phyloP scores from a whole-genome alignment of 75 land plant genomes.

The Cupressus sempervirens region DNA sequence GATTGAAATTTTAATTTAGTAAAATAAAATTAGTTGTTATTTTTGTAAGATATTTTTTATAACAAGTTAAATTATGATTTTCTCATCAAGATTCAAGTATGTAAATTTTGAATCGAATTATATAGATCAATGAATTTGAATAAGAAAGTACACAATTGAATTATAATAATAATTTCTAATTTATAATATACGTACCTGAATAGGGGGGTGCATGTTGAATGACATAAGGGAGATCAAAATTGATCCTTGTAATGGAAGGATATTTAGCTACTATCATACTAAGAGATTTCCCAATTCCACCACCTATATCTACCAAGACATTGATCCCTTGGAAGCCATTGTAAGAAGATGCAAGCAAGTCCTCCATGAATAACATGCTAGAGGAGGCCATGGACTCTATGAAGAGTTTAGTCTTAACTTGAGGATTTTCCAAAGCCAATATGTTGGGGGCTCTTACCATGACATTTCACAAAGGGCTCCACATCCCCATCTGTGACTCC shows the following conservation, averaged over 20 bases:
- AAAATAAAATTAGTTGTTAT: neutral
- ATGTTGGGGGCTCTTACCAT: neutral
- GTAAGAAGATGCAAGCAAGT: neutral
- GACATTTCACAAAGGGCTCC: neutral
- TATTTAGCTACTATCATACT: neutral
- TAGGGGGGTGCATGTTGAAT: neutral
- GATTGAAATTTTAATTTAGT: neutral
- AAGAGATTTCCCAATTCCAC: neutral
- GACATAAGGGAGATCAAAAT: slow-evolving; percentile 1
- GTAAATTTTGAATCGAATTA: too few relatives aligned
- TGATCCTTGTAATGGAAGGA: neutral
- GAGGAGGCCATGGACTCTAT: neutral
- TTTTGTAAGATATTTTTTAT: too few relatives aligned
- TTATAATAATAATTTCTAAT: neutral
- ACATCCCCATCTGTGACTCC: slow-evolving; percentile 1
- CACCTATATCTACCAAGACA: neutral
- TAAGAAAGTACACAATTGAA: too few relatives aligned
- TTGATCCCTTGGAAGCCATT: neutral
- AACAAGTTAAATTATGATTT: too few relatives aligned
- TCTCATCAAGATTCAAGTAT: too few relatives aligned
- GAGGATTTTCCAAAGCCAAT: neutral
- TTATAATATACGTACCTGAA: too few relatives aligned
- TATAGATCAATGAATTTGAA: too few relatives aligned
- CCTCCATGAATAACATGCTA: neutral
- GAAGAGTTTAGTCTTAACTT: neutral